Base-by-base conservation (phyloP, 1,139 yeast genomes). In the Candida tetrigidarum region DNA sequence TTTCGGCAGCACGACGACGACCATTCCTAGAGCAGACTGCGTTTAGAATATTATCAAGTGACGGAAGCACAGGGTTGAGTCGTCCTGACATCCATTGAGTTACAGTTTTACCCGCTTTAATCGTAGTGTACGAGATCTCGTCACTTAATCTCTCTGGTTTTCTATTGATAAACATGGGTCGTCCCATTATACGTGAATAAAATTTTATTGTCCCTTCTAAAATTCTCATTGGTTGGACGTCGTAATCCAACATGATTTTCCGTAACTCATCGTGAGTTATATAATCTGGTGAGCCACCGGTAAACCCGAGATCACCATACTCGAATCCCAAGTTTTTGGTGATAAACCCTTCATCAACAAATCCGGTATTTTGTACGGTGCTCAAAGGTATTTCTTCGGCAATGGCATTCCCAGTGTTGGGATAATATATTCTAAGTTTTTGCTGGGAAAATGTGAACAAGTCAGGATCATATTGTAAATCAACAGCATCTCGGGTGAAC, bases 211-310 rank as follows among this genome's bases (percentile, higher is more conserved):
- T 29, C 1, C 52, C 53, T 11, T 59, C 58, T n/a, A 59, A 34
- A 3, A 51, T 47, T 30, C 18, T 12, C 11, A 29, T 39, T 22
- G 45, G 41, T 39, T 36, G 19, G 9, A 48, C 36, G 37, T 64
- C 68, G 12, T 58, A 52, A 46, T 52, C 50, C 9, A 66, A 40
- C 34, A 57, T 60, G 11, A 67, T 49, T 20, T 51, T 56, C 7
- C 60, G 44, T 19, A 63, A 46, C 7, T 49, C 52, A 5, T 56
- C 56, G 33, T 61, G 64, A 35, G 50, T 51, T 15, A 54, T 39
- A 27, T 8, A 10, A 6, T 7, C 9, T 7, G 27, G 27, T n/a
- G 15, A 15, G 2, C 28, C 32, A 25, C 18, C 19, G n/a, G 10
- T 3, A n/a, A 8, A 11, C 14, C 34, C 9, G n/a, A 32, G 35